A percentile compares a stretch with the other conserved stretches of the same genome.
Conservation (phyloP, 164 flowering plant genomes). For the Tetracentron sinense region DNA sequence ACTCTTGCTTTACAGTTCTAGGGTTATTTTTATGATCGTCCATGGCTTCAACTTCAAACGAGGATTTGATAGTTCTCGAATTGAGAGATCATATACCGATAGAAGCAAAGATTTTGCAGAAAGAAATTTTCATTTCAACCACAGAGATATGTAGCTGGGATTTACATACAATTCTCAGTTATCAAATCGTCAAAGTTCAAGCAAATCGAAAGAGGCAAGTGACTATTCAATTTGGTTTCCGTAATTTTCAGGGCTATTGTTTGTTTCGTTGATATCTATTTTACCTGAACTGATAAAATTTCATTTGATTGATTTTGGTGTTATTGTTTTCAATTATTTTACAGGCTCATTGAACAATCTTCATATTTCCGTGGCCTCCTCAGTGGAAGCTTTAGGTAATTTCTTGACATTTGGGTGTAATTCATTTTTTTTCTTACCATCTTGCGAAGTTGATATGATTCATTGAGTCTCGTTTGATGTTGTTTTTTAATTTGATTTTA, state of each 20-base stretch:
- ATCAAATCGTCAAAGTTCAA: slow-evolving; percentile 31
- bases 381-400: slow-evolving; percentile 29
- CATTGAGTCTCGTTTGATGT: not conserved
- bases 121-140: slow-evolving; percentile 19
- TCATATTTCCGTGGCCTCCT: slow-evolving; percentile 34
- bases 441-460: not conserved
- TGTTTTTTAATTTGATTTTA: no score
- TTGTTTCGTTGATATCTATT: not conserved
- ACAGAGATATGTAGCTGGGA: slow-evolving; percentile 45
- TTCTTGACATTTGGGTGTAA: not conserved
- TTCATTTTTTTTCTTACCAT: no score
- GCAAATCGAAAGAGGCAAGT: slow-evolving; percentile 41
- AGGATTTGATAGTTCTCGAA: slow-evolving; percentile 12
- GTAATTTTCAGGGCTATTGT: not conserved
- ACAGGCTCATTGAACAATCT: slow-evolving; percentile 29
- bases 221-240: not conserved
- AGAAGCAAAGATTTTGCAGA: not conserved
- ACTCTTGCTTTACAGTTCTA: no score
- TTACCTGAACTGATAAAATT: not conserved
- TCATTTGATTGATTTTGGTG: not conserved
- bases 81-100: slow-evolving; percentile 5
- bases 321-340: not conserved
- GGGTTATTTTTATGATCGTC: not conserved
- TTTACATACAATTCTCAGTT: slow-evolving; percentile 31
- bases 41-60: slow-evolving; percentile 14